Base-by-base conservation (phyloP, 257 asterid genomes). In the Apocynum venetum region DNA sequence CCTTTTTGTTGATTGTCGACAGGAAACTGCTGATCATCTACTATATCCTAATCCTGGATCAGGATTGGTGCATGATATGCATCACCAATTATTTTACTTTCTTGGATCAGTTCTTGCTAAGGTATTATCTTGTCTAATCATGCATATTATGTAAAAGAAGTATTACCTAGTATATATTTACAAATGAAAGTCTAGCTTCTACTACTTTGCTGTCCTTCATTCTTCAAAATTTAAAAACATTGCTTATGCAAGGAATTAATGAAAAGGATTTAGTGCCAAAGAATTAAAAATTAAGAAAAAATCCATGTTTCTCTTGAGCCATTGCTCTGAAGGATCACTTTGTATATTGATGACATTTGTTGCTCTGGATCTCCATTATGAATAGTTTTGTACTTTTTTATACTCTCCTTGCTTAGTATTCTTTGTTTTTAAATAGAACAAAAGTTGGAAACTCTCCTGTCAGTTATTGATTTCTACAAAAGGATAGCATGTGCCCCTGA, bases 41-140 rank as follows among this genome's bases (percentile, higher is more conserved):
- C 97, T 96, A 65, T 96, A 91, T 85, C 99, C 99, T 11, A 96
- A 96, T 85, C 99, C 99, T 83, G 97, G 98, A 84, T 96, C 99
- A 68, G 98, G 91, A 75, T 56, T 93, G 86, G 76, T 88, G 61
- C 97, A 96, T 82, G 99, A 93, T 55, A 93, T 87, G 69, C 99
- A 96, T 86, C 98, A 91, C 83, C 96, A 91, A 82, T 90, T 77
- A 84, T 96, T 96, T 87, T 91, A 91, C 87, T 93, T 96, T 88
- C 95, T 96, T 64, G 98, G 99, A 81, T 89, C 97, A 72, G 84
- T 96, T 82, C 97, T 96, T 80, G 98, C 97, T 35, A 96, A 96
- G 99, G 99, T 93, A 91, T 85, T 77, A 61, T 38, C 68, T 46
- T 52, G 47, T 67, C n/a, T 36, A 41, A 55, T 73, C 55, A 57